Conservation (phyloP, 306 rosid genomes). For the Sicyos baderoa region DNA sequence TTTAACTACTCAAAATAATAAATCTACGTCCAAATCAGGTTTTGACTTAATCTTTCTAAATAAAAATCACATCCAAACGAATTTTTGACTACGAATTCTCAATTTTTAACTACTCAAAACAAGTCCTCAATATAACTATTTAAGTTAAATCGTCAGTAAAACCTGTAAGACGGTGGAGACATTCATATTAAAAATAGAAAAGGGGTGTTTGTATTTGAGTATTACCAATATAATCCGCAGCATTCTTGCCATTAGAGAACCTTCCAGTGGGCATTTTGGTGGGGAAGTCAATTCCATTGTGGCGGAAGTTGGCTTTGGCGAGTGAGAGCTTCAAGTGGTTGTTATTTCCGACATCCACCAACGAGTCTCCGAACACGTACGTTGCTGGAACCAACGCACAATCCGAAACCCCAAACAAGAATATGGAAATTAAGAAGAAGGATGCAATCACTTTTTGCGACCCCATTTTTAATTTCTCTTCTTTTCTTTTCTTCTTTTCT, state of each 20-base stretch:
- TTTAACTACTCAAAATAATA: too few species aligned
- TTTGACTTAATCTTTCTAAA: too few species aligned
- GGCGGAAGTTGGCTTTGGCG: slow-evolving; percentile 47
- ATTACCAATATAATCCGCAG: slow-evolving; percentile 61
- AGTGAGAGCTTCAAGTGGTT: slow-evolving; percentile 27
- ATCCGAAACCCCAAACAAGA: not conserved
- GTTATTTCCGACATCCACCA: slow-evolving; percentile 43
- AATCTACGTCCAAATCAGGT: too few species aligned
- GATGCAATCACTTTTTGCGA: not conserved
- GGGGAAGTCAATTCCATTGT: slow-evolving; percentile 63
- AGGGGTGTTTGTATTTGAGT: too few species aligned
- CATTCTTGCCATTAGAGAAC: slow-evolving; percentile 68
- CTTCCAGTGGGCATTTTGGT: slow-evolving; percentile 46
- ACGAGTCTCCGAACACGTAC: slow-evolving; percentile 37
- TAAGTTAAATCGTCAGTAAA: too few species aligned
- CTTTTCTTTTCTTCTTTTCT: not conserved
- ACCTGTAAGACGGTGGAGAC: too few species aligned
- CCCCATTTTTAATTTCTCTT: not conserved
- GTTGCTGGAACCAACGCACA: slow-evolving; percentile 27
- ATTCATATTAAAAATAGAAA: too few species aligned
- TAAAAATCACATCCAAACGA: too few species aligned
- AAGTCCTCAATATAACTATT: too few species aligned
- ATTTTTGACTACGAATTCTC: too few species aligned
- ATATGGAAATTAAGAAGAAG: not conserved
- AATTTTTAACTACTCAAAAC: too few species aligned